A percentile compares a stretch with the other conserved stretches of the same genome.
Conservation (phyloP, 2,329 filamentous ascomycete genomes). For the Colletotrichum lentis region DNA sequence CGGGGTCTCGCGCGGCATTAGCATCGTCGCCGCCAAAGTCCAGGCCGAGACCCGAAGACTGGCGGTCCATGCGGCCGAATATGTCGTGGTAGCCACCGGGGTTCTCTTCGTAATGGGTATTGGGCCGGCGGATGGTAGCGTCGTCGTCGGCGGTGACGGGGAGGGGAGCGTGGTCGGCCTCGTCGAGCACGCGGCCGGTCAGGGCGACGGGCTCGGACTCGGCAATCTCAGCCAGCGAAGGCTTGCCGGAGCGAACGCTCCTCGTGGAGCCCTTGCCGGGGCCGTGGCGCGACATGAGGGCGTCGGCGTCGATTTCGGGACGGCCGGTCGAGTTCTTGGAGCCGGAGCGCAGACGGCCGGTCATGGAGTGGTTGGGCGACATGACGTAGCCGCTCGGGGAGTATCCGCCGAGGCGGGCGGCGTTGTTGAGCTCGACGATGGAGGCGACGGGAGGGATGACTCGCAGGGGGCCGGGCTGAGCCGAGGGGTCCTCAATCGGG, state of each 20-base stretch:
- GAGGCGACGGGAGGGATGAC: slow-evolving; percentile 63
- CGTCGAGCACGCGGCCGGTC: slow-evolving; percentile 62
- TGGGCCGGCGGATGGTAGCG: slow-evolving; percentile 46
- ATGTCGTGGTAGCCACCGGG: slow-evolving; percentile 42
- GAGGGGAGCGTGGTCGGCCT: slow-evolving; percentile 56
- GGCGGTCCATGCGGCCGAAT: slow-evolving; percentile 47
- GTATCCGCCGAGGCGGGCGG: slow-evolving; percentile 74
- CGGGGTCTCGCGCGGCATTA: slow-evolving; percentile 12
- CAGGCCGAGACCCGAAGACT: slow-evolving; percentile 20
- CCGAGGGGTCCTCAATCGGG: slow-evolving; percentile 39
- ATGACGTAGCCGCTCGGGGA: slow-evolving; percentile 73
- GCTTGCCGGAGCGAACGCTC: slow-evolving; percentile 60
- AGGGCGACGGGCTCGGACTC: slow-evolving; percentile 64
- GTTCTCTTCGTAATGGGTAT: slow-evolving; percentile 37
- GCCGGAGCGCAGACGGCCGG: slow-evolving; percentile 62
- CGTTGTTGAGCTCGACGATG: slow-evolving; percentile 74
- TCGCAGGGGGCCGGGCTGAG: slow-evolving; percentile 46
- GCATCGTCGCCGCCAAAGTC: slow-evolving; percentile 30
- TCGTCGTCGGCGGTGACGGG: slow-evolving; percentile 49
- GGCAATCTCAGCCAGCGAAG: slow-evolving; percentile 64
- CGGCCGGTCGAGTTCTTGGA: slow-evolving; percentile 59
- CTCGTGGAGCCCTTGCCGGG: slow-evolving; percentile 63
- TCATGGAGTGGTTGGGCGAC: slow-evolving; percentile 71
- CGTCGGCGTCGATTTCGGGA: slow-evolving; percentile 53
- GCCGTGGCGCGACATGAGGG: slow-evolving; percentile 59